Evolutionary conservation across 2,329 filamentous ascomycete species (phyloP).

Genomic region (Zymoseptoria brevis): DNA sequence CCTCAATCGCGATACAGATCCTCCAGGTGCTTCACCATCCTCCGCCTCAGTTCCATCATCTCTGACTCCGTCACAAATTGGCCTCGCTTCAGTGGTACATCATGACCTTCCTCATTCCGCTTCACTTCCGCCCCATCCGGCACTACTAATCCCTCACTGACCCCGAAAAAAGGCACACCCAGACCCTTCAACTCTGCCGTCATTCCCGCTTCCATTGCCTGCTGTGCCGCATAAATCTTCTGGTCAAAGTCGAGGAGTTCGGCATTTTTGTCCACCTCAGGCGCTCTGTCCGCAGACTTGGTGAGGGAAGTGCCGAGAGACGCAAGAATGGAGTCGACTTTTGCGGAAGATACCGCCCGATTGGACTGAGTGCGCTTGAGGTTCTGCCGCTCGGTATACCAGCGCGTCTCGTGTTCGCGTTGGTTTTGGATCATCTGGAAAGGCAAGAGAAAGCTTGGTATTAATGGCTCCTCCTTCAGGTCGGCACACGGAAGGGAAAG

Average conservation of each 20-base stretch:
- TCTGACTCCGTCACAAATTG: conserved; percentile 27
- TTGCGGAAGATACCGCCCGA: conserved; percentile 20
- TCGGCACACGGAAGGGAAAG: background rate
- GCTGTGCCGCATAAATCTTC: conserved; percentile 55
- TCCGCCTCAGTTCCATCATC: conserved; percentile 26
- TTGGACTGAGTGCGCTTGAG: conserved; percentile 28
- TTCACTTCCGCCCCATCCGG: conserved; percentile 18
- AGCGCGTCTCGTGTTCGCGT: conserved; percentile 54
- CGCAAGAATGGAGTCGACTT: conserved; percentile 28
- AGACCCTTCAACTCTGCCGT: conserved; percentile 47
- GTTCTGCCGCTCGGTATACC: conserved; percentile 34
- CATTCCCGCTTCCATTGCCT: conserved; percentile 53
- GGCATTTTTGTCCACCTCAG: conserved; percentile 32
- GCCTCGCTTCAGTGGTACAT: conserved; percentile 19
- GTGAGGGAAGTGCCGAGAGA: conserved; percentile 15
- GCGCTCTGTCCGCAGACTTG: background rate
- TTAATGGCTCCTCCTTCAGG: conserved; percentile 16
- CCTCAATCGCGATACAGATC: conserved; percentile 33
- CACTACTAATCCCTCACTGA: conserved; percentile 38
- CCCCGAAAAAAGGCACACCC: conserved; percentile 55
- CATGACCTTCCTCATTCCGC: conserved; percentile 2
- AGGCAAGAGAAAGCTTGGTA: conserved; percentile 4
- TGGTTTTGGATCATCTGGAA: conserved; percentile 54
- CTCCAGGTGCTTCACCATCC: conserved; percentile 33
- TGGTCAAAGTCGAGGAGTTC: conserved; percentile 53